phyloP scores from a whole-genome alignment of 2,329 filamentous ascomycete species.

The Ascochyta rabiei region DNA sequence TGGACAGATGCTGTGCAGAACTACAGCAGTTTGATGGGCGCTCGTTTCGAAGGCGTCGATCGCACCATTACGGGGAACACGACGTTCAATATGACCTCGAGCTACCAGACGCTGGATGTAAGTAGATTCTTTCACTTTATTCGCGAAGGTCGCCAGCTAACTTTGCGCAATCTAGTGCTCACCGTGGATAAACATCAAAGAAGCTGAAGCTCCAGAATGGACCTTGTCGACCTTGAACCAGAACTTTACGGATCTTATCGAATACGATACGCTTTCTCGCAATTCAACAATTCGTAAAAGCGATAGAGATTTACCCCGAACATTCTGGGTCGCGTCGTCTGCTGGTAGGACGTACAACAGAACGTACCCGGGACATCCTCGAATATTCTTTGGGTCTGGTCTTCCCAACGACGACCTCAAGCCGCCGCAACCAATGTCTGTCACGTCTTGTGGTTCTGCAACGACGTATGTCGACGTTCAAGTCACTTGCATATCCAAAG shows the following conservation, averaged over 20 bases:
- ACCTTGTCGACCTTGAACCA: not conserved
- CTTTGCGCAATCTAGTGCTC: not conserved
- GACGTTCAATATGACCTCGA: not conserved
- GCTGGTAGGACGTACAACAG: not conserved
- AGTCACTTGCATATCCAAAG: slow-evolving; percentile 7
- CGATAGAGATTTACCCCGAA: not conserved
- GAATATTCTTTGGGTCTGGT: not conserved
- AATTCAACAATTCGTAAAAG: not conserved
- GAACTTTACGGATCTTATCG: not conserved
- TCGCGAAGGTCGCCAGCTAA: not conserved
- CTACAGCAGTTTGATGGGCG: slow-evolving; percentile 16
- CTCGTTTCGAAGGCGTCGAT: slow-evolving; percentile 10
- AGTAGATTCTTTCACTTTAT: not conserved
- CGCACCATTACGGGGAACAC: slow-evolving; percentile 11
- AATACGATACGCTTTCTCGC: not conserved
- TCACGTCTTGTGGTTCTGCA: not conserved
- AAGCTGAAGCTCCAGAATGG: not conserved
- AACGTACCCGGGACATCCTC: not conserved
- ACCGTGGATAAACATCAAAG: not conserved
- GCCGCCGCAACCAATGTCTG: not conserved
- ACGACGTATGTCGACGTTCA: slow-evolving; percentile 7
- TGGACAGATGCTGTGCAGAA: slow-evolving; percentile 10
- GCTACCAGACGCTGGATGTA: slow-evolving; percentile 2
- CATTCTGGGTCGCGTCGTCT: not conserved
- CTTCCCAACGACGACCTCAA: not conserved